A percentile compares a stretch with the other conserved stretches of the same genome.
These are phyloP conservation scores for Hanseniaspora lachancei DNA, from an alignment of 805 yeast genomes.

Conservation along the genomic window DNA sequence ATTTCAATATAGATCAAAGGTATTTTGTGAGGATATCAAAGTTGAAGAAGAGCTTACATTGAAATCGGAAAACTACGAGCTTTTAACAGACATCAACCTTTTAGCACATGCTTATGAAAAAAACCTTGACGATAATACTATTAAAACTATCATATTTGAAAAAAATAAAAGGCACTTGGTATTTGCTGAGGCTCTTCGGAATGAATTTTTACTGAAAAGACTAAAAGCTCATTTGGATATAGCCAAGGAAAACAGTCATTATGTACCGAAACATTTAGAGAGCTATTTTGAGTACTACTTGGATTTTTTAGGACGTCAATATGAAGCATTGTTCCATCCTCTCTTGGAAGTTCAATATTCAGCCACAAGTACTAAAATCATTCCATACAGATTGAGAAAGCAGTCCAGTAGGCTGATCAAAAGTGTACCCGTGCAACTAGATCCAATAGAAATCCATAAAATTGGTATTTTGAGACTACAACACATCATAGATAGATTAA, in stretches of 20 bases:
- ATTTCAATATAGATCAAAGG: neutral
- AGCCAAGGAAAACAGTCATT: neutral
- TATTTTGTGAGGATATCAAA: neutral
- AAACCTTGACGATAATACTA: neutral
- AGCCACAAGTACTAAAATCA: neutral
- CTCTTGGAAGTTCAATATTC: neutral
- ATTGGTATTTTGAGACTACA: neutral
- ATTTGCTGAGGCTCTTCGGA: neutral
- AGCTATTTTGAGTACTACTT: neutral
- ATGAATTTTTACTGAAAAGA: neutral
- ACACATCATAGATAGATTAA: neutral
- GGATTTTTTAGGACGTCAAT: neutral
- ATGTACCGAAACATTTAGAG: neutral
- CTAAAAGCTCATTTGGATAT: neutral
- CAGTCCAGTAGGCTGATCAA: neutral
- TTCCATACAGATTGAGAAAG: neutral
- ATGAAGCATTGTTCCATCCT: neutral
- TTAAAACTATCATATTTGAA: neutral
- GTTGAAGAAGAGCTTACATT: neutral
- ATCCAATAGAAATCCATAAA: neutral
- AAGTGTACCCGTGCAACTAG: neutral
- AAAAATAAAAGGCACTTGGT: constrained; percentile 5
- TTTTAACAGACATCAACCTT: constrained; percentile 1
- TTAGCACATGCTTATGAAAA: neutral
- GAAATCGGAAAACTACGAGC: neutral